Percentiles rank a stretch among this genome's conserved stretches.
These are phyloP conservation scores for Plenodomus biglobosus DNA, from an alignment of 2,329 filamentous ascomycete species.

Conservation along the genomic window DNA sequence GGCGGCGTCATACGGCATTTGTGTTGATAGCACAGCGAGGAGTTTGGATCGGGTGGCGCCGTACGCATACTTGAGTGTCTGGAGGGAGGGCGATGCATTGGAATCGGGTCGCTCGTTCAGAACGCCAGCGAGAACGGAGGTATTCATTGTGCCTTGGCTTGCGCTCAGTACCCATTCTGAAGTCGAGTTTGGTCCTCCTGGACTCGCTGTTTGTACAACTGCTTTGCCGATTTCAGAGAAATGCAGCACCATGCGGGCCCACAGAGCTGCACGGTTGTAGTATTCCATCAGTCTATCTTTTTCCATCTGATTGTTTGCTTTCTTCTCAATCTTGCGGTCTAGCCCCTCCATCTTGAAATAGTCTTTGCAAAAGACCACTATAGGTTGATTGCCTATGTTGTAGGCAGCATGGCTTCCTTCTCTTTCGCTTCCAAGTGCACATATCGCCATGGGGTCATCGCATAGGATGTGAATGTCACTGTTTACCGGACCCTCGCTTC, in stretches of 20 bases:
- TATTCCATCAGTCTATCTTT: conserved; percentile 32
- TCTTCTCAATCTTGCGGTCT: conserved; percentile 26
- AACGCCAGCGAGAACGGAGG: conserved; percentile 37
- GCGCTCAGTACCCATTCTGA: conserved; percentile 23
- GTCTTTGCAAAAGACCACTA: conserved; percentile 37
- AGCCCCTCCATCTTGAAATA: conserved; percentile 34
- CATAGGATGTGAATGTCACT: conserved; percentile 39
- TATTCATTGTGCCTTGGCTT: conserved; percentile 34
- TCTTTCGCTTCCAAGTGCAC: conserved; percentile 27
- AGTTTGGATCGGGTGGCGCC: conserved; percentile 39
- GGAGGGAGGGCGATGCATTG: conserved; percentile 18
- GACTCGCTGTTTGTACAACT: conserved; percentile 23
- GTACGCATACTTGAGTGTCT: conserved; percentile 37
- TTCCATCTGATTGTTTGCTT: conserved; percentile 23
- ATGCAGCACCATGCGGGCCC: conserved; percentile 42
- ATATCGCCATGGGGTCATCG: conserved; percentile 36
- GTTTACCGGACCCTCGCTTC: conserved; percentile 22
- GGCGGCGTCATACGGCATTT: conserved; percentile 35
- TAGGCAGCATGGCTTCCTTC: conserved; percentile 37
- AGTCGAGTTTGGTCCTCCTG: conserved; percentile 18
- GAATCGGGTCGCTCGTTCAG: conserved; percentile 28
- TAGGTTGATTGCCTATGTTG: conserved; percentile 41
- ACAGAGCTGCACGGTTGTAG: conserved; percentile 39
- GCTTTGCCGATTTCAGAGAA: conserved; percentile 32
- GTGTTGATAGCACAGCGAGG: conserved; percentile 32